phyloP scores from a whole-genome alignment of 352 stramenopile genomes.

The Phytophthora vignae region DNA sequence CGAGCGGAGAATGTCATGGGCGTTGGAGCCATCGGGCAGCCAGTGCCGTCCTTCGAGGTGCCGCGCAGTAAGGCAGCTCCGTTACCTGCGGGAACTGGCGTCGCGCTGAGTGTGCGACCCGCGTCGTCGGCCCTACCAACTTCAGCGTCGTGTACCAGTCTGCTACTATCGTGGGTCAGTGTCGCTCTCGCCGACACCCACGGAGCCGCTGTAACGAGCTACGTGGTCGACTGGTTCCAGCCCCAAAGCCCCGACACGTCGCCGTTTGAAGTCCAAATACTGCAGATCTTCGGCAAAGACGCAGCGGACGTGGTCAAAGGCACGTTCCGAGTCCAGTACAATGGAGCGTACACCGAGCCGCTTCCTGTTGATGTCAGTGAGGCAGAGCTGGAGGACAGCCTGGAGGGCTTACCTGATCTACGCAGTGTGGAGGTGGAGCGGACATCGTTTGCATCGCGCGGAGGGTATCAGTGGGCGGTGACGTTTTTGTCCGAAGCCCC shows the following conservation, averaged over 20 bases:
- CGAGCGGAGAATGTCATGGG: constrained; percentile 85
- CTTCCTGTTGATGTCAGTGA: constrained; percentile 68
- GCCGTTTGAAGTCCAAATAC: constrained; percentile 68
- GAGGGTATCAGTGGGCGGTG: constrained; percentile 81
- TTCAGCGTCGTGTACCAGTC: constrained; percentile 22
- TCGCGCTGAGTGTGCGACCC: constrained; percentile 62
- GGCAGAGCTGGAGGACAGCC: constrained; percentile 61
- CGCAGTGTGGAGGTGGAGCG: constrained; percentile 85
- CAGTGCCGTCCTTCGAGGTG: constrained; percentile 63
- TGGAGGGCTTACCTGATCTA: constrained; percentile 64
- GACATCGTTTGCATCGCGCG: constrained; percentile 39
- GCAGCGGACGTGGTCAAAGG: constrained; percentile 57
- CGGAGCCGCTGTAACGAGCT: constrained; percentile 65
- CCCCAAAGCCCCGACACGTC: constrained; percentile 38
- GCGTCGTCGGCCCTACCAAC: constrained; percentile 35
- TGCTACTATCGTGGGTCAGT: constrained; percentile 69
- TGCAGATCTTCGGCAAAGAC: constrained; percentile 66
- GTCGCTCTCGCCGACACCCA: constrained; percentile 35
- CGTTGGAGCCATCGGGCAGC: constrained; percentile 34
- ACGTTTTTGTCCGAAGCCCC: constrained; percentile 76
- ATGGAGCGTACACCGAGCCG: constrained; percentile 51
- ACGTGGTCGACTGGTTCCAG: constrained; percentile 82
- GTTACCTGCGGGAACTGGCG: constrained; percentile 57
- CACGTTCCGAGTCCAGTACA: constrained; percentile 82
- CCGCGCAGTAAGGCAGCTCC: constrained; percentile 61